Conservation (phyloP, 202 grass and related monocot species). For the Bolboschoenoplectus hybrid region DNA sequence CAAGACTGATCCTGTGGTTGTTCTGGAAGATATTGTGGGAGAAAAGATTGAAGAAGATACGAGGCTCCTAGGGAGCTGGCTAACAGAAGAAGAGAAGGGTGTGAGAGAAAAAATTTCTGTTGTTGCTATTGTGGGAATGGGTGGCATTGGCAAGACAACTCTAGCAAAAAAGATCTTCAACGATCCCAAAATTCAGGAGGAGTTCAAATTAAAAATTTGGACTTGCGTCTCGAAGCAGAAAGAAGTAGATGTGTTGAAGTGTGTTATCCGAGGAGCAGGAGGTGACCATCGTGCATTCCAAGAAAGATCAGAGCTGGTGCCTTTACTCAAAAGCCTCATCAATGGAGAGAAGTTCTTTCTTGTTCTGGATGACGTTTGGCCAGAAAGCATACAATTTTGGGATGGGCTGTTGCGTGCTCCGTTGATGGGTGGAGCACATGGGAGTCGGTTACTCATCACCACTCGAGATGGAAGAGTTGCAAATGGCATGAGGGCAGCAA, state of each 20-base stretch:
- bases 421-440: background rate
- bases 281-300: background rate
- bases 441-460: background rate
- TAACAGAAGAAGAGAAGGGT: background rate
- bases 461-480: background rate
- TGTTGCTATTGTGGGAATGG: slow-evolving; percentile 29
- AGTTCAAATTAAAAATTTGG: slow-evolving; percentile 21
- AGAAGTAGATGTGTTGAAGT: slow-evolving; percentile 34
- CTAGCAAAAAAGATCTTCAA: slow-evolving; percentile 38
- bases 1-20: background rate
- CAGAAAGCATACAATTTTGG: background rate
- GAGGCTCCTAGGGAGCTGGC: background rate
- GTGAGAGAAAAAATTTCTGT: background rate
- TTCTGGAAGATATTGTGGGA: background rate
- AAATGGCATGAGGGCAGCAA: background rate
- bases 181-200: background rate
- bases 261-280: slow-evolving; percentile 8
- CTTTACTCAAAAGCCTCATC: background rate
- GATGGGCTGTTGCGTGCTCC: background rate
- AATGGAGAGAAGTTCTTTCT: background rate
- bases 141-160: slow-evolving; percentile 44
- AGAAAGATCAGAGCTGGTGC: background rate
- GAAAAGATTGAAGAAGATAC: slow-evolving; percentile 35
- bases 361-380: background rate
- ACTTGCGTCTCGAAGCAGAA: background rate